Conservation (phyloP, 495 filamentous ascomycete genomes). For the Neurospora terricola region DNA sequence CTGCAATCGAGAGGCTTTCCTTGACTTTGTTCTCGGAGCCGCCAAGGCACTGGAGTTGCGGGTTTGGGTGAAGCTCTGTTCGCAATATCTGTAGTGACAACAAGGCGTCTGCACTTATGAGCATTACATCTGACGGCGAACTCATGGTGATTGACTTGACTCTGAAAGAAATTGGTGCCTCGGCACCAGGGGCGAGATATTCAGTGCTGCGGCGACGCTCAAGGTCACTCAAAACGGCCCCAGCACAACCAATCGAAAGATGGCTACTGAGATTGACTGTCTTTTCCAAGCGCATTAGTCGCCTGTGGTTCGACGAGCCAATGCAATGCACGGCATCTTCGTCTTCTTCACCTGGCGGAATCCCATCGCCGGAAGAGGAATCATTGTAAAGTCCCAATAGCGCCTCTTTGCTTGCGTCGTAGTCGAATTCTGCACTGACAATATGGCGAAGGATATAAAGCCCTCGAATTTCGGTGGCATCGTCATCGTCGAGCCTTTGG, state of each 20-base stretch:
- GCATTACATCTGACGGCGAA: slow-evolving; percentile 67
- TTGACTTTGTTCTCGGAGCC: slow-evolving; percentile 62
- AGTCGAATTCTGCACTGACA: slow-evolving; percentile 68
- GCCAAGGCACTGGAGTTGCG: slow-evolving; percentile 67
- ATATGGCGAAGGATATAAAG: slow-evolving; percentile 67
- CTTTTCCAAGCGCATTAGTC: slow-evolving; percentile 60
- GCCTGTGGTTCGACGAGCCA: slow-evolving; percentile 47
- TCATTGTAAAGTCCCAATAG: slow-evolving; percentile 48
- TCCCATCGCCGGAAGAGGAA: slow-evolving; percentile 33
- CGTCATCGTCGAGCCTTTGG: slow-evolving; percentile 26
- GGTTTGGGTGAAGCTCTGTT: slow-evolving; percentile 75
- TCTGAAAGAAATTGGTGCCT: slow-evolving; percentile 40
- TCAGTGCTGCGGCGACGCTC: slow-evolving; percentile 57
- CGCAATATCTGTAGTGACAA: slow-evolving; percentile 78
- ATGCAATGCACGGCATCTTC: slow-evolving; percentile 38
- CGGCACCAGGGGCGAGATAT: slow-evolving; percentile 45
- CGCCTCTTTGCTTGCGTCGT: slow-evolving; percentile 58
- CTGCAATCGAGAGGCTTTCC: slow-evolving; percentile 83
- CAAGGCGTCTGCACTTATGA: slow-evolving; percentile 72
- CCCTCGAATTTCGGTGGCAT: slow-evolving; percentile 17
- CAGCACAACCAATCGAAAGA: slow-evolving; percentile 59
- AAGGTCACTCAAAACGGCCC: slow-evolving; percentile 72
- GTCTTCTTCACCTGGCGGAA: slow-evolving; percentile 46
- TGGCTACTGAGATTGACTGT: slow-evolving; percentile 71
- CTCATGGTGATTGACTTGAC: slow-evolving; percentile 69